Evolutionary conservation across 73 alveolate genomes (phyloP).

Genomic region (Paramecium sexaurelia): DNA sequence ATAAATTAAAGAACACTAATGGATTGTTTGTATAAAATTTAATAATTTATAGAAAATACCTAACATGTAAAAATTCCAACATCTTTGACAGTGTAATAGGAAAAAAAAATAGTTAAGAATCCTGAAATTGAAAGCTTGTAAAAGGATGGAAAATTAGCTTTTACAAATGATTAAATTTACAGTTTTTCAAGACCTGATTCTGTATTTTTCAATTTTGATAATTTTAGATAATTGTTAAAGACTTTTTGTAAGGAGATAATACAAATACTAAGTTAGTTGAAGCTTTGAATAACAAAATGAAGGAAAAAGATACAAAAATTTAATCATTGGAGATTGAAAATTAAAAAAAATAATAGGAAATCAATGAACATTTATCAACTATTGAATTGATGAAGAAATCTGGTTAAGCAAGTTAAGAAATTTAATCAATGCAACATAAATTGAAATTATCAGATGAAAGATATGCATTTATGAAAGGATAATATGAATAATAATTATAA

Average conservation of each 20-base stretch:
- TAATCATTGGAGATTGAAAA: constrained; percentile 17
- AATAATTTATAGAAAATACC: background rate
- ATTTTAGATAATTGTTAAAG: constrained; percentile 10
- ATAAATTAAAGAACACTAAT: constrained; percentile 89
- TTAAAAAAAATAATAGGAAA: background rate
- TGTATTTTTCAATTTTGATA: background rate
- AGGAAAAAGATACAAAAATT: constrained; percentile 19
- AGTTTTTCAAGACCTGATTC: constrained; percentile 61
- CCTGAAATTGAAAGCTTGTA: constrained; percentile 43
- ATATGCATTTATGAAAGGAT: background rate
- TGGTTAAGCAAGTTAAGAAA: constrained; percentile 31
- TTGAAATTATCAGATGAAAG: constrained; percentile 29
- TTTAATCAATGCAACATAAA: background rate
- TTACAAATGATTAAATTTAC: constrained; percentile 59
- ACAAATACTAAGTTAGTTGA: background rate
- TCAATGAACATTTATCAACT: background rate
- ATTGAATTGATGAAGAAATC: constrained; percentile 13
- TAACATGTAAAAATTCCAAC: constrained; percentile 34
- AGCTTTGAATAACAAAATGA: background rate
- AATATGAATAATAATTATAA: background rate
- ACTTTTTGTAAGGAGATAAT: background rate
- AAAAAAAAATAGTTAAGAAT: background rate
- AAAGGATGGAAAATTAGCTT: constrained; percentile 36
- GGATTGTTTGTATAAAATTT: constrained; percentile 81
- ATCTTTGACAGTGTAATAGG: background rate